These are phyloP conservation scores for Exobasidium cylindrosporum DNA, from an alignment of 1,284 basidiomycete genomes.

Conservation along the genomic window DNA sequence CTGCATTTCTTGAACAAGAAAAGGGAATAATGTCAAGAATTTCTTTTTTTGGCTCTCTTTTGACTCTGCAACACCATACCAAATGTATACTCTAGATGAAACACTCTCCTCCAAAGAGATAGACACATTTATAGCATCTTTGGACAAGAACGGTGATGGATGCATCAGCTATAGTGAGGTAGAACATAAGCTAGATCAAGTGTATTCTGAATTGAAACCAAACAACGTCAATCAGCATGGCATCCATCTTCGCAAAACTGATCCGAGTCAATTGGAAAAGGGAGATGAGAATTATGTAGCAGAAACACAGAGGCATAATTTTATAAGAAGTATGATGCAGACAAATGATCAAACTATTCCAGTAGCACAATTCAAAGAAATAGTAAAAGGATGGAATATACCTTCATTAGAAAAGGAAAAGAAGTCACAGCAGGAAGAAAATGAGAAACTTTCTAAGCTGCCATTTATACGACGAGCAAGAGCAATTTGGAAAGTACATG, in stretches of 20 bases:
- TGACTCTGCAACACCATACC: too few relatives aligned
- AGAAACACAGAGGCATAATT: constrained; percentile 11
- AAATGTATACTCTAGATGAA: too few relatives aligned
- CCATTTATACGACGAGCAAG: background rate
- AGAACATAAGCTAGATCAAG: constrained; percentile 11
- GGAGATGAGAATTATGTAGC: background rate
- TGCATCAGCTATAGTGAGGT: constrained; percentile 16
- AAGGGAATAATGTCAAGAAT: too few relatives aligned
- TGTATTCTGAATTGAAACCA: constrained; percentile 14
- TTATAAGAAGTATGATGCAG: constrained; percentile 14
- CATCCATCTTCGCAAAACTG: too few relatives aligned
- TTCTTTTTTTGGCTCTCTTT: too few relatives aligned
- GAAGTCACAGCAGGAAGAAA: background rate
- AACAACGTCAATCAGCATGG: too few relatives aligned
- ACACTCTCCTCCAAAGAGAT: too few relatives aligned
- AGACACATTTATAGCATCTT: constrained; percentile 12
- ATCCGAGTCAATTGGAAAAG: constrained; percentile 7
- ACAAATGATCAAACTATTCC: background rate
- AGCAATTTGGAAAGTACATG: constrained; percentile 17
- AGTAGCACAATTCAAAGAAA: constrained; percentile 1
- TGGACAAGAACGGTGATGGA: constrained; percentile 12
- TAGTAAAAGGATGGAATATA: constrained; percentile 11
- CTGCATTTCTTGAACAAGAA: too few relatives aligned
- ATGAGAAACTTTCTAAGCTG: background rate
- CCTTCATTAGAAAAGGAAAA: constrained; percentile 15